phyloP scores from a whole-genome alignment of 2,329 filamentous ascomycete genomes.

The Colletotrichum somersetense region DNA sequence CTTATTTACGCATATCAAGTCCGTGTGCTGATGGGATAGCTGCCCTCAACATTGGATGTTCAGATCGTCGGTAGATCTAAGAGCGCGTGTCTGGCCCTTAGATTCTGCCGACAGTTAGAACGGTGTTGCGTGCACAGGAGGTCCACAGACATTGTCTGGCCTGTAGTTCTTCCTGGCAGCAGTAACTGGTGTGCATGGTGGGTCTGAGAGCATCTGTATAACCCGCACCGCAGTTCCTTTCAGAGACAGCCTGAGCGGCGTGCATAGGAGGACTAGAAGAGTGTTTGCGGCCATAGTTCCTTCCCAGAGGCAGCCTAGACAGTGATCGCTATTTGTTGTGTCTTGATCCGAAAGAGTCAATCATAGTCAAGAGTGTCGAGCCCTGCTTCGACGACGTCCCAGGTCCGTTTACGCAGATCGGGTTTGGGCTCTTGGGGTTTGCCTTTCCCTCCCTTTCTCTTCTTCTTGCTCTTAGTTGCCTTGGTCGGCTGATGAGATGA shows the following conservation, averaged over 20 bases:
- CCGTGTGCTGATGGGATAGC: slow-evolving; percentile 36
- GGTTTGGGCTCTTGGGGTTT: slow-evolving; percentile 64
- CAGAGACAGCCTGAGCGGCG: not conserved
- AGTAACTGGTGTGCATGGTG: not conserved
- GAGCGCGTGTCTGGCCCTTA: slow-evolving; percentile 43
- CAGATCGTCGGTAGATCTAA: not conserved
- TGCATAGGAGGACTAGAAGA: not conserved
- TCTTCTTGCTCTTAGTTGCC: slow-evolving; percentile 52
- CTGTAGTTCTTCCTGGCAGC: slow-evolving; percentile 24
- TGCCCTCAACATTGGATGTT: slow-evolving; percentile 27
- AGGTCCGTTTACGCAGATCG: slow-evolving; percentile 74
- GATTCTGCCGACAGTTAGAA: slow-evolving; percentile 45
- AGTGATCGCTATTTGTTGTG: not conserved
- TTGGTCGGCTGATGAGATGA: slow-evolving; percentile 34
- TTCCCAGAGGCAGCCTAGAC: not conserved
- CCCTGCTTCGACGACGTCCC: slow-evolving; percentile 74
- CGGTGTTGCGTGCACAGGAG: slow-evolving; percentile 63
- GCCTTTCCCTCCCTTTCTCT: slow-evolving; percentile 55
- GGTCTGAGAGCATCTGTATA: not conserved
- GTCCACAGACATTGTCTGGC: slow-evolving; percentile 36
- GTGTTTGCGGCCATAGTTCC: not conserved
- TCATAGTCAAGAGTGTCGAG: slow-evolving; percentile 73
- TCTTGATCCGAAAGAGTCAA: slow-evolving; percentile 41
- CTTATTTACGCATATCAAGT: slow-evolving; percentile 16
- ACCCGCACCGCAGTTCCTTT: not conserved